Base-by-base conservation (phyloP, 1,284 basidiomycete species). In the Leccinum holopus region DNA sequence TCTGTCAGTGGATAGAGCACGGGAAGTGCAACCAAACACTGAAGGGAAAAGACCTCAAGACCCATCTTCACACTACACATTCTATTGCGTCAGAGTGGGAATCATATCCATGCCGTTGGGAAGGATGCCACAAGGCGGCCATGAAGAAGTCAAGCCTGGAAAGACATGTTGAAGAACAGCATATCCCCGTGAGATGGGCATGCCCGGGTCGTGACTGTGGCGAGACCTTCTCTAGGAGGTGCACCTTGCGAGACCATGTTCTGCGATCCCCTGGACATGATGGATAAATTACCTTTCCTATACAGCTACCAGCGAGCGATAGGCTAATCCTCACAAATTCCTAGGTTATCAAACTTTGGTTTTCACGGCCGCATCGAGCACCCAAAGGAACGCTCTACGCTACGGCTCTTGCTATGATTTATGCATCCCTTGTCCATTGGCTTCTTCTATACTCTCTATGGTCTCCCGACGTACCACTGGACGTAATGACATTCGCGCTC, bases 81-180 rank as follows among this genome's bases (percentile, higher is more conserved):
- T 67, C 59, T 1, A 1, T 69, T 16, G 30, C 6, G 0, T 49
- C 37, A 0, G 59, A 67, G 12, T 37, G 35, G 35, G 35, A 37
- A 37, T 37, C 35, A 1, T 69, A 72, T 14, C 14, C 0, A 0
- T 69, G 70, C 37, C 35, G 0, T 8, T 69, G 70, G 70, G 0
- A 41, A 10, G 55, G 0, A 6, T 72, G 67, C 41, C 0, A 2
- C 11, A 25, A 1, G 6, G 0, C 0, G 0, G 35, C 33, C 0
- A 68, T 70, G 68, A 54, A 0, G 41, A 62, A 12, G 41, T 10
- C 65, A 0, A 62, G 65, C 14, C 58, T 69, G 1, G 62, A 63
- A 18, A 53, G 70, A 0, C 68, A 69, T 8, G 3, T 59, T 2
- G 55, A 14, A 1, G 68, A 71, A 4, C 62, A 57, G 1, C 68